A percentile compares a stretch with the other conserved stretches of the same genome.
These are phyloP conservation scores for Fusarium chuoi DNA, from an alignment of 2,329 filamentous ascomycete genomes.

Conservation along the genomic window DNA sequence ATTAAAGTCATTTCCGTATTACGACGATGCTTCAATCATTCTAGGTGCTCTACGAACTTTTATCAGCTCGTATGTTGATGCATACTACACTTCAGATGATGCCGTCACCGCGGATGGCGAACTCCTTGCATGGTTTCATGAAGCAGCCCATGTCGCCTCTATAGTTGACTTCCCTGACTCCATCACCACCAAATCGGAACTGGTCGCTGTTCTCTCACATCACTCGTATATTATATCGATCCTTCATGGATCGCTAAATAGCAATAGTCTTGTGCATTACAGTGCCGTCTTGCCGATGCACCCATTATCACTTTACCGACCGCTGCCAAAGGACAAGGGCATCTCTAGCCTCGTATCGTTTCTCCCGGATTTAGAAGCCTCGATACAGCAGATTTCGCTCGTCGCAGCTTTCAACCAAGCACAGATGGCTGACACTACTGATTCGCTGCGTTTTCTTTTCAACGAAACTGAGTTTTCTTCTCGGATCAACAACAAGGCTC, in stretches of 20 bases:
- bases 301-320: not conserved
- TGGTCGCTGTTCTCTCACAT: not conserved
- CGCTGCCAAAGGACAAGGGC: not conserved
- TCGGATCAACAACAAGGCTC: not conserved
- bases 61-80: not conserved
- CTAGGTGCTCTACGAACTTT: not conserved
- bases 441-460: not conserved
- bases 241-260: not conserved
- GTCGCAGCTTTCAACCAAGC: fast-evolving
- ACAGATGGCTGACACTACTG: not conserved
- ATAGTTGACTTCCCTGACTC: not conserved
- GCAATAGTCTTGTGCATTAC: not conserved
- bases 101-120: not conserved
- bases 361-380: not conserved
- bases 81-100: not conserved
- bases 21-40: not conserved
- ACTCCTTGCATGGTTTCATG: not conserved
- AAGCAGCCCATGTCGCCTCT: not conserved
- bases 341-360: not conserved
- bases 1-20: not conserved
- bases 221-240: not conserved
- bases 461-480: not conserved
- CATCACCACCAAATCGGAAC: fast-evolving
- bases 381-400: not conserved
- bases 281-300: not conserved